These are phyloP conservation scores for Gynandropsis gynandra DNA, from an alignment of 345 rosid genomes.

Conservation along the genomic window DNA sequence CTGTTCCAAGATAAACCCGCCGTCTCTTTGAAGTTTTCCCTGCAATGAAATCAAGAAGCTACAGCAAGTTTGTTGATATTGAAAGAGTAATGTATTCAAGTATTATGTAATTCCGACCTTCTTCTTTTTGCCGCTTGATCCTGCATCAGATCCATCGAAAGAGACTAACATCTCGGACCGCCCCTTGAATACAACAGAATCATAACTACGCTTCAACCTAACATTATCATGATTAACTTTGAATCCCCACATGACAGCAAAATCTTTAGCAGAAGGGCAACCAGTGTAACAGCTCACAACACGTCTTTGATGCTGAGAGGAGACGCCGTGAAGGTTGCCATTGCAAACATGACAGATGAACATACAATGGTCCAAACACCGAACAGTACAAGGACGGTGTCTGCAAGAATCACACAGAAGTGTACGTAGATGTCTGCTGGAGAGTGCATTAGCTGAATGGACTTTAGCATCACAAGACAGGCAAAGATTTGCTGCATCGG, in stretches of 20 bases:
- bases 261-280: constrained; percentile 72
- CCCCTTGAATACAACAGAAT: constrained; percentile 7
- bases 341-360: constrained; percentile 60
- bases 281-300: constrained; percentile 51
- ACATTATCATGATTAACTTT: constrained; percentile 28
- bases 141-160: not conserved
- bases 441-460: constrained; percentile 85
- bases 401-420: constrained; percentile 63
- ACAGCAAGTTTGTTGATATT: too few species aligned
- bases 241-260: constrained; percentile 56
- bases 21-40: constrained; percentile 20
- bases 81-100: too few species aligned
- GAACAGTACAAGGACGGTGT: constrained; percentile 36
- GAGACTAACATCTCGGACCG: not conserved
- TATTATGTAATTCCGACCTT: too few species aligned
- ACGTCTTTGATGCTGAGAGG: constrained; percentile 43
- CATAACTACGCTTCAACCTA: constrained; percentile 10
- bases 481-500: constrained; percentile 84
- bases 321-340: constrained; percentile 34
- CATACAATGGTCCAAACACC: constrained; percentile 60
- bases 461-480: constrained; percentile 78
- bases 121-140: not conserved
- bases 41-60: constrained; percentile 1
- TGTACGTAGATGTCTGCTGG: constrained; percentile 63
- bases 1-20: constrained; percentile 50